A percentile compares a stretch with the other conserved stretches of the same genome.
Conservation (phyloP, 257 asterid species). For the Solanum arcanum region DNA sequence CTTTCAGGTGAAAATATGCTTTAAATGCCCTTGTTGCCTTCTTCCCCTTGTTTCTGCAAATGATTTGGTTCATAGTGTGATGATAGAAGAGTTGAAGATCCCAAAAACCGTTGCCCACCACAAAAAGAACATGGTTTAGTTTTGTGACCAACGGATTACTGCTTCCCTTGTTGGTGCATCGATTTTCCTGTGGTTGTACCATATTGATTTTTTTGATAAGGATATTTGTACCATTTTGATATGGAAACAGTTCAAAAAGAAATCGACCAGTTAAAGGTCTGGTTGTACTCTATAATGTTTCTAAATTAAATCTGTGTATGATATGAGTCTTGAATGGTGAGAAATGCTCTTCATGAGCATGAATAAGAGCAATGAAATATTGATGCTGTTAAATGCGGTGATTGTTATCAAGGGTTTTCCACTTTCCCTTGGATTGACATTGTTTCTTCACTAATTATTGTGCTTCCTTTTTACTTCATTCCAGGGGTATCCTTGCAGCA, state of each 20-base stretch:
- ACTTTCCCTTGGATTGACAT: background rate
- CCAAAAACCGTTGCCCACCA: background rate
- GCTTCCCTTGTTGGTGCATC: background rate
- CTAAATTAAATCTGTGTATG: background rate
- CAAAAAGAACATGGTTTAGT: background rate
- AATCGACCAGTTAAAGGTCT: background rate
- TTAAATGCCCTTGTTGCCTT: background rate
- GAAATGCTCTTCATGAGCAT: background rate
- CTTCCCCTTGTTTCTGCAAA: background rate
- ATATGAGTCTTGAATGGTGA: background rate
- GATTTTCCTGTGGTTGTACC: background rate
- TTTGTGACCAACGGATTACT: background rate
- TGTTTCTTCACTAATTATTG: background rate
- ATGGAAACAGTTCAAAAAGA: background rate
- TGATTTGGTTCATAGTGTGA: background rate
- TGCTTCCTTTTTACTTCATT: background rate
- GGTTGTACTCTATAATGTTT: background rate
- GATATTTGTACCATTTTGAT: background rate
- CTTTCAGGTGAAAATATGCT: background rate
- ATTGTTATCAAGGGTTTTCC: background rate
- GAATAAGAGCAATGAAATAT: background rate
- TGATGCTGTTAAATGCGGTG: background rate
- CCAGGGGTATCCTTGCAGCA: slow-evolving; percentile 97
- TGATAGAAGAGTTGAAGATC: background rate
- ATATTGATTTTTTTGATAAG: background rate